Evolutionary conservation across 768 basidiomycete genomes (phyloP), one percentile per base, ranked within the genome.

Genomic region (Trichaptum fuscoviolaceum): DNA sequence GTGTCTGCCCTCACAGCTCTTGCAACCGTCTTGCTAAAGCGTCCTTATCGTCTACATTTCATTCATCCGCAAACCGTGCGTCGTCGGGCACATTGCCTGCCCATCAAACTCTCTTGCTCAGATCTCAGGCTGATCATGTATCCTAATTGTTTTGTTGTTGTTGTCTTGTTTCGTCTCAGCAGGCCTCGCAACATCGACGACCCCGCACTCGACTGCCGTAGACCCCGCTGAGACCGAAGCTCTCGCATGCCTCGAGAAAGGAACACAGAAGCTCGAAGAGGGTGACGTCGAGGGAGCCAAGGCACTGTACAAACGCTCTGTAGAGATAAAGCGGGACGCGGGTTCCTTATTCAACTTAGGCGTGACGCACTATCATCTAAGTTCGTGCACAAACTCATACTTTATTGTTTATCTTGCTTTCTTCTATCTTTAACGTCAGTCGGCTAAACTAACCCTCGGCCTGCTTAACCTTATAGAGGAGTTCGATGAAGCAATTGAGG

Each of bases 361-460:
- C 58, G 93, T 95, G 34, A 93, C 93, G 4, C 88, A 92, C 73
- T 95, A 94, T 75, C 93, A 95, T 75, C 84, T 94, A 62, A 93
- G 92, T 94, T 74, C 66, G 87, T 82, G 64, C 25, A 15, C 42
- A 52, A 20, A 20, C 12, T 67, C 61, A 18, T 67, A 57, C 65
- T 69, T 62, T 52, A 27, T 63, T 57, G 7, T 25, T 42, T 23
- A 3, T 0, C 1, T 34, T 25, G 18, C n/a, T 65, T 34, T 7
- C 12, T 65, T 9, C 68, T n/a, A 62, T 62, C 58, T 60, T 69
- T 70, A 70, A 70, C 61, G 34, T 65, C 64, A 65, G 26, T 67
- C 23, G 5, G 63, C 69, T 71, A 62, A 69, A 42, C 61, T 58
- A 18, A 20, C 62, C 63, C 24, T 30, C 62, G 30, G 66, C 57